Conservation (phyloP, 768 basidiomycete species). For the Suillus cothurnatus region DNA sequence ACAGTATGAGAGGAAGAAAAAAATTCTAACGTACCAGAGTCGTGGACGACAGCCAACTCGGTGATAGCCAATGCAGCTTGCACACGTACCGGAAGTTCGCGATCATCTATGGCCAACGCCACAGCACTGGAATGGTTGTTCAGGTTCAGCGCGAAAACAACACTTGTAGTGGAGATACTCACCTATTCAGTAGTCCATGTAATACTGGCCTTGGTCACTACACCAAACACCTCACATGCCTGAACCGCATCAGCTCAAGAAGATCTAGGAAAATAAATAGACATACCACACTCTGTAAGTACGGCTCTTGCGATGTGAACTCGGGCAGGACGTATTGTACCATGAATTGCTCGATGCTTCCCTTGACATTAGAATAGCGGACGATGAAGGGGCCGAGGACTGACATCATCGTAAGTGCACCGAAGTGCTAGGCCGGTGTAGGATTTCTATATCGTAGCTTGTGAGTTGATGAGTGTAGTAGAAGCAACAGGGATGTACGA, state of each 20-base stretch:
- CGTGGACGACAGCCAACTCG: conserved; percentile 67
- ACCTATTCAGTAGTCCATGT: conserved; percentile 68
- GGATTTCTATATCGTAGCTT: conserved; percentile 39
- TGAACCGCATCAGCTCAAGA: conserved; percentile 27
- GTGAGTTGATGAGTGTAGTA: neutral
- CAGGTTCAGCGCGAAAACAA: conserved; percentile 40
- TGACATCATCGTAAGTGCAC: conserved; percentile 51
- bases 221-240: conserved; percentile 83
- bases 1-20: neutral
- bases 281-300: conserved; percentile 77
- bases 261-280: neutral
- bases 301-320: conserved; percentile 65
- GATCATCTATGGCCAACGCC: conserved; percentile 70
- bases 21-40: conserved; percentile 50
- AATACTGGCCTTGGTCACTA: conserved; percentile 69
- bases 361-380: conserved; percentile 79
- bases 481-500: conserved; percentile 46
- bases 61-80: conserved; percentile 82
- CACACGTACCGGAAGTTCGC: conserved; percentile 81
- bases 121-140: conserved; percentile 65
- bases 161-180: conserved; percentile 10
- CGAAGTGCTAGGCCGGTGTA: conserved; percentile 69
- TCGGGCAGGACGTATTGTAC: conserved; percentile 74
- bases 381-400: conserved; percentile 72
- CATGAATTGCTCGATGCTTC: conserved; percentile 78